Percentiles rank a stretch among this genome's conserved stretches.
Conservation (phyloP, 352 stramenopile genomes). For the Phytophthora melonis region DNA sequence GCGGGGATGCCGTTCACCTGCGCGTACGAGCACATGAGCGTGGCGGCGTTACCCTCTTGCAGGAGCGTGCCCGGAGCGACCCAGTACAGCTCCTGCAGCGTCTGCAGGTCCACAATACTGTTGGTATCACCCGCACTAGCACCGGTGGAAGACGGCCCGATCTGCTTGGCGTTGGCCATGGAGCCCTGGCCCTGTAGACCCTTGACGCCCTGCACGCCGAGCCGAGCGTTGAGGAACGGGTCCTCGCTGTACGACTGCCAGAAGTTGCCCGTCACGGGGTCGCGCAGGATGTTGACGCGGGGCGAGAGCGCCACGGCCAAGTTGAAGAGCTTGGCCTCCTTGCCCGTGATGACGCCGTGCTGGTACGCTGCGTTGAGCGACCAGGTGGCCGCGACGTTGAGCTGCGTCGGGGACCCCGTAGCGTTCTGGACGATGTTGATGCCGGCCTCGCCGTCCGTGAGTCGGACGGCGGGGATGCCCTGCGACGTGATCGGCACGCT, state of each 20-base stretch:
- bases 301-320: constrained; percentile 36
- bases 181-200: constrained; percentile 36
- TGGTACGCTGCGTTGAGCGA: constrained; percentile 39
- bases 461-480: constrained; percentile 34
- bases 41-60: constrained; percentile 43
- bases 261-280: constrained; percentile 35
- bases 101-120: constrained; percentile 41
- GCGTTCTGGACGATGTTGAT: constrained; percentile 47
- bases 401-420: constrained; percentile 34
- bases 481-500: constrained; percentile 33
- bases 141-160: constrained; percentile 37
- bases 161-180: constrained; percentile 47
- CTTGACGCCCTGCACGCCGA: constrained; percentile 36
- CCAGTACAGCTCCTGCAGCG: constrained; percentile 42
- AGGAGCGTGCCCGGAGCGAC: constrained; percentile 37
- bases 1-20: constrained; percentile 42
- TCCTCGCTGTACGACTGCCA: constrained; percentile 50
- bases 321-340: constrained; percentile 46
- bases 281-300: constrained; percentile 45
- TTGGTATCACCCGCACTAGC: constrained; percentile 33
- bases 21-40: constrained; percentile 47
- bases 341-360: constrained; percentile 42
- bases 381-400: constrained; percentile 43
- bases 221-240: constrained; percentile 41
- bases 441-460: constrained; percentile 39